These are phyloP conservation scores for Penicillium sp. DNA, from an alignment of 2,329 filamentous ascomycete genomes.

Conservation along the genomic window DNA sequence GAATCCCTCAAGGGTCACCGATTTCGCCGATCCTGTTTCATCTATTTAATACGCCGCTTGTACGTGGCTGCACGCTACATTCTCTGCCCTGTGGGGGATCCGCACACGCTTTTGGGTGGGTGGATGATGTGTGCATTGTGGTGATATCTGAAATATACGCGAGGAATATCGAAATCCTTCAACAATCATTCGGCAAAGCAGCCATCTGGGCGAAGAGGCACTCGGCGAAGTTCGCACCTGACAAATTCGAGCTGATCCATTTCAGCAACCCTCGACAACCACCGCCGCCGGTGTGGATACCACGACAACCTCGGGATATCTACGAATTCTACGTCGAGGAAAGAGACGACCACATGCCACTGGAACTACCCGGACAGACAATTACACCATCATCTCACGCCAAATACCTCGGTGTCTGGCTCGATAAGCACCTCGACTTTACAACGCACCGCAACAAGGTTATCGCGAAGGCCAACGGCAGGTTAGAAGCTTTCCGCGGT, in stretches of 20 bases:
- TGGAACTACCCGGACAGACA: not conserved
- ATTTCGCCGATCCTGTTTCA: constrained; percentile 11
- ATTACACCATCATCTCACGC: not conserved
- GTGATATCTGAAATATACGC: not conserved
- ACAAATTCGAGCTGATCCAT: constrained; percentile 11
- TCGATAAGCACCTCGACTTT: constrained; percentile 8
- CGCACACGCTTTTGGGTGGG: no score
- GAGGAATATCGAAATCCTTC: not conserved
- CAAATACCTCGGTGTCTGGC: constrained; percentile 11
- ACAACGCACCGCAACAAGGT: not conserved
- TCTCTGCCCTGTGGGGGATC: no score
- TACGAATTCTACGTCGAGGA: no score
- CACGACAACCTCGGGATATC: no score
- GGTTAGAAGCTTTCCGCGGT: not conserved
- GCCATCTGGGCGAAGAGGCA: constrained; percentile 2
- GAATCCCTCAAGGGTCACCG: constrained; percentile 1
- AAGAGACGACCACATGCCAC: not conserved
- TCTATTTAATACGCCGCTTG: not conserved
- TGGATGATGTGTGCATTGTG: not conserved
- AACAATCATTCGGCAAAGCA: not conserved
- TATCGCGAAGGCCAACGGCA: constrained; percentile 3
- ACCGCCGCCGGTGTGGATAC: no score
- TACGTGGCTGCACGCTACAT: no score
- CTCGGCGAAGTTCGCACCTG: constrained; percentile 2
- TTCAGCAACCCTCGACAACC: constrained; percentile 6